phyloP scores from a whole-genome alignment of 495 filamentous ascomycete genomes.

The Tuber calosporum region DNA sequence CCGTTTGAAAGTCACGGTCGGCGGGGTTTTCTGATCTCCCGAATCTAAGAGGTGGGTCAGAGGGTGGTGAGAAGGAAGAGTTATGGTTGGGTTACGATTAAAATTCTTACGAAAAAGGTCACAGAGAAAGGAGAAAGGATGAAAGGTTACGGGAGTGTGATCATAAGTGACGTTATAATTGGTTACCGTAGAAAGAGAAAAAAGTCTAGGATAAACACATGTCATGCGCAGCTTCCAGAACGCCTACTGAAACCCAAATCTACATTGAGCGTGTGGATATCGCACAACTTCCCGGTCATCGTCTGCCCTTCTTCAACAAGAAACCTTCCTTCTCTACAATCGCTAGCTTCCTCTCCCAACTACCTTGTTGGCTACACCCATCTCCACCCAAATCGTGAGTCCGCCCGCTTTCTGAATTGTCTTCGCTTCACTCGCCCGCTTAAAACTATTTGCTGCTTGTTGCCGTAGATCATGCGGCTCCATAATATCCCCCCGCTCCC shows the following conservation, averaged over 20 bases:
- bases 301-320: neutral
- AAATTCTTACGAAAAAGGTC: neutral
- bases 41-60: neutral
- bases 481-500: neutral
- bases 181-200: neutral
- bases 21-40: neutral
- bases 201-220: constrained; percentile 1
- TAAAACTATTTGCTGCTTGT: neutral
- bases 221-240: constrained; percentile 1
- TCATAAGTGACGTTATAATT: neutral
- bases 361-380: neutral
- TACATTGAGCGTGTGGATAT: neutral
- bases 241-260: neutral
- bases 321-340: neutral
- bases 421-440: neutral
- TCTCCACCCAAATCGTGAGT: neutral
- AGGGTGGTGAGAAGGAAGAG: neutral
- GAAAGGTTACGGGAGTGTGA: neutral
- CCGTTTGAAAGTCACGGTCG: neutral
- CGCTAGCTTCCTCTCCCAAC: neutral
- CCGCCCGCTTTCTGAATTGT: neutral
- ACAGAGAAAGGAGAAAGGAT: neutral
- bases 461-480: neutral
- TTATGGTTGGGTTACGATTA: neutral
- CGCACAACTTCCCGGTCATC: neutral